These are phyloP conservation scores for Nepenthes mirabilis DNA, from an alignment of 148 eudicot genomes.

Conservation along the genomic window DNA sequence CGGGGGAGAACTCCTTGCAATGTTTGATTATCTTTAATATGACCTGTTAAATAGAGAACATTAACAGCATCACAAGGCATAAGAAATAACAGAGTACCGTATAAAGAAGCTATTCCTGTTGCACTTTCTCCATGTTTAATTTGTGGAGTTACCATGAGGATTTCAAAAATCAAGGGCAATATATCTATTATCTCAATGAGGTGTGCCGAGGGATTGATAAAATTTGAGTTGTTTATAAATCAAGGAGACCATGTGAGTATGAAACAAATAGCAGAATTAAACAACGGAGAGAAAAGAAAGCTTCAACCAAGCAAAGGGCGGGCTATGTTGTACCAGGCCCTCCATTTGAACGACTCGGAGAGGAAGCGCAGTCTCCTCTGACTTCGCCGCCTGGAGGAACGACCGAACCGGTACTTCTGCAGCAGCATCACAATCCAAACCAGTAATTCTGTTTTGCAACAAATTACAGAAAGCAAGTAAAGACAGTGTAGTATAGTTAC, in stretches of 20 bases:
- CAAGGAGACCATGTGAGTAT: too few relatives aligned
- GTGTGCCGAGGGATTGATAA: too few relatives aligned
- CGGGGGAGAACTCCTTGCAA: constrained; percentile 91
- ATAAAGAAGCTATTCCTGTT: too few relatives aligned
- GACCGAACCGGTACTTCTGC: constrained; percentile 49
- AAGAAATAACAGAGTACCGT: too few relatives aligned
- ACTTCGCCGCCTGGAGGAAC: constrained; percentile 67
- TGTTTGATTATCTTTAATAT: constrained; percentile 87
- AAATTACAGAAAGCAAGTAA: too few relatives aligned
- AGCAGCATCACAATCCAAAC: not conserved
- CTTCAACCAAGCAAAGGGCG: not conserved
- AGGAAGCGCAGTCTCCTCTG: constrained; percentile 60
- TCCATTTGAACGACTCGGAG: constrained; percentile 92
- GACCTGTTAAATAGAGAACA: constrained; percentile 31
- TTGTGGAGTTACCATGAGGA: too few relatives aligned
- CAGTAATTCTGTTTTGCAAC: not conserved
- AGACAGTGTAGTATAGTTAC: too few relatives aligned
- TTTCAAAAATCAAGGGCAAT: too few relatives aligned
- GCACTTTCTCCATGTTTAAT: too few relatives aligned
- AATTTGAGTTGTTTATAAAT: too few relatives aligned
- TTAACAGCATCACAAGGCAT: not conserved
- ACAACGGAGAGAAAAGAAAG: not conserved
- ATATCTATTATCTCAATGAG: too few relatives aligned
- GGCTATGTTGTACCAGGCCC: constrained; percentile 41
- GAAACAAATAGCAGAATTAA: too few relatives aligned